A percentile compares a stretch with the other conserved stretches of the same genome.
These are phyloP conservation scores for Lentinula novae-zelandiae DNA, from an alignment of 1,284 basidiomycete species.

Conservation along the genomic window DNA sequence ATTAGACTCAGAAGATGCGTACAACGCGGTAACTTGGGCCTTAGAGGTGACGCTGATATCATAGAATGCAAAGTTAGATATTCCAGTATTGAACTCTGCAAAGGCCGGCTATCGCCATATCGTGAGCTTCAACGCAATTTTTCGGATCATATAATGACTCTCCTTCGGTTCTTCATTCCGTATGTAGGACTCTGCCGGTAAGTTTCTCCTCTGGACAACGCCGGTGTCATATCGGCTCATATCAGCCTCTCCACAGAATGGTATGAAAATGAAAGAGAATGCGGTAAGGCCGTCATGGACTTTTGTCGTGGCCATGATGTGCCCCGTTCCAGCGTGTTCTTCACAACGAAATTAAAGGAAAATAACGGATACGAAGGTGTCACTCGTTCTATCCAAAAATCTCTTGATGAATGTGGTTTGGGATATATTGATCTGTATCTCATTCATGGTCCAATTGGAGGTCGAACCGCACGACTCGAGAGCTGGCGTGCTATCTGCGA, in stretches of 20 bases:
- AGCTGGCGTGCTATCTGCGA: conserved; percentile 56
- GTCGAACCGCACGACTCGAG: conserved; percentile 45
- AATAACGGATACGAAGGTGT: conserved; percentile 53
- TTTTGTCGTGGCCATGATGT: conserved; percentile 44
- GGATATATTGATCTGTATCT: conserved; percentile 70
- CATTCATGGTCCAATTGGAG: conserved; percentile 62
- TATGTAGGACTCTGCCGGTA: conserved; percentile 42
- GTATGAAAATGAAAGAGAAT: conserved; percentile 70
- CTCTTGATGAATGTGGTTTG: conserved; percentile 49
- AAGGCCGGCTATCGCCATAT: conserved; percentile 67
- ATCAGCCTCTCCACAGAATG: conserved; percentile 30
- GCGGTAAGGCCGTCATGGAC: conserved; percentile 56
- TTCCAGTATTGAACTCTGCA: neutral
- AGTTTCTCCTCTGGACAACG: neutral
- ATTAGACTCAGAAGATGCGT: conserved; percentile 53
- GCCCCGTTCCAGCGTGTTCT: conserved; percentile 58
- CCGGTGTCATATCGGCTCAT: conserved; percentile 2
- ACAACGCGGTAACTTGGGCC: conserved; percentile 56
- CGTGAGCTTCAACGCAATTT: conserved; percentile 33
- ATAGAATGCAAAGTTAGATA: conserved; percentile 2
- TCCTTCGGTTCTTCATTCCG: conserved; percentile 15
- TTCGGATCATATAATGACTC: conserved; percentile 10
- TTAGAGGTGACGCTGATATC: conserved; percentile 43
- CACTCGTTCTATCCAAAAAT: conserved; percentile 47
- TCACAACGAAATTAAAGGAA: conserved; percentile 64